Conservation (phyloP, 2,329 filamentous ascomycete species). For the Penicillium frequentans region DNA sequence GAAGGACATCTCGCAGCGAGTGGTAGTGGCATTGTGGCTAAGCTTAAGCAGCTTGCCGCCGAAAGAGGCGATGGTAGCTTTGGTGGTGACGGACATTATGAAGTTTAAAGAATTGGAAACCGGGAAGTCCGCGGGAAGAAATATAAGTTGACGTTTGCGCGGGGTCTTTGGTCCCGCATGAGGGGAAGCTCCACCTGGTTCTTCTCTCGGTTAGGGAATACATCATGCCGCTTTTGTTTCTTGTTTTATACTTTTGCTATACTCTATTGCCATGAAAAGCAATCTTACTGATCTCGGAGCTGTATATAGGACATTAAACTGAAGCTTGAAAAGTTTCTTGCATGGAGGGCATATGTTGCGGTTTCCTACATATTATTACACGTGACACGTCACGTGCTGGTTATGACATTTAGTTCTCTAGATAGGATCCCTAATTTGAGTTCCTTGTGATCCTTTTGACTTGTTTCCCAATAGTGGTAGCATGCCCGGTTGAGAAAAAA, state of each 20-base stretch:
- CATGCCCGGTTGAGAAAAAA: too few species aligned
- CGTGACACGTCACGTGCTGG: too few species aligned
- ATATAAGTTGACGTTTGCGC: conserved; percentile 13
- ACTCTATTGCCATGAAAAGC: not conserved
- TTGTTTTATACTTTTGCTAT: not conserved
- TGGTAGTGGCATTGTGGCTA: conserved; percentile 74
- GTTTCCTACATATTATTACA: too few species aligned
- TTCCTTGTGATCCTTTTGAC: too few species aligned
- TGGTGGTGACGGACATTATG: conserved; percentile 81
- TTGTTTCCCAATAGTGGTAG: too few species aligned
- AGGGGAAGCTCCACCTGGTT: conserved; percentile 27
- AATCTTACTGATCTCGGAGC: not conserved
- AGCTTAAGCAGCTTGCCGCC: conserved; percentile 95
- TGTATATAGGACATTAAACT: too few species aligned
- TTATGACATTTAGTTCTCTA: too few species aligned
- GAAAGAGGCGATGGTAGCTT: conserved; percentile 84
- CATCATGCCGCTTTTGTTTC: not conserved
- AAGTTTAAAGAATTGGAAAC: conserved; percentile 1
- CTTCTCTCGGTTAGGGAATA: not conserved
- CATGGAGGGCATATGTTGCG: too few species aligned
- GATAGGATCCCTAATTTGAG: too few species aligned
- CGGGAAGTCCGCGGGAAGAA: not conserved
- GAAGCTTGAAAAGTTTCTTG: not conserved
- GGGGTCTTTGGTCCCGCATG: conserved; percentile 25
- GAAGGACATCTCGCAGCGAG: conserved; percentile 85